Evolutionary conservation across 2,329 filamentous ascomycete species (phyloP).

Genomic region (Huntiella abstrusa): DNA sequence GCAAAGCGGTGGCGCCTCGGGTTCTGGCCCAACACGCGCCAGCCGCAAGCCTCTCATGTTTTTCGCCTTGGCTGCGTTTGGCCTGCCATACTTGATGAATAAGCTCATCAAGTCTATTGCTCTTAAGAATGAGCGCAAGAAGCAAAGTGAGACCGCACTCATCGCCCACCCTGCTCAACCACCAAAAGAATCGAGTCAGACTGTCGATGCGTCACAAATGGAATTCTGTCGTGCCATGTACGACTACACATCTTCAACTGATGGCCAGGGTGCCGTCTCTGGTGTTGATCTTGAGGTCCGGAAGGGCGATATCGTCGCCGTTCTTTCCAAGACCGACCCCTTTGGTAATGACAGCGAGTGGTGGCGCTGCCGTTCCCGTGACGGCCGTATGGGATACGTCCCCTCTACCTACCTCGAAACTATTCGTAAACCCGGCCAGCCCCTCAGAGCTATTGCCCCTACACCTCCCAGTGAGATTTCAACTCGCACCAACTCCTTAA

Average conservation of each 20-base stretch:
- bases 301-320: constrained; percentile 89
- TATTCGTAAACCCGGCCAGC: constrained; percentile 28
- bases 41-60: constrained; percentile 93
- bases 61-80: constrained; percentile 87
- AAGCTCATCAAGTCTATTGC: constrained; percentile 78
- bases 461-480: constrained; percentile 24
- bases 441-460: constrained; percentile 31
- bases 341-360: constrained; percentile 84
- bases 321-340: constrained; percentile 81
- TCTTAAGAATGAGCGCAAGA: constrained; percentile 53
- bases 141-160: constrained; percentile 22
- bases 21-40: constrained; percentile 51
- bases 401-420: constrained; percentile 82
- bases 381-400: constrained; percentile 80
- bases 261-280: constrained; percentile 30
- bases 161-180: constrained; percentile 27
- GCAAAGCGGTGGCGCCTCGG: constrained; percentile 42
- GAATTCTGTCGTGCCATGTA: constrained; percentile 92
- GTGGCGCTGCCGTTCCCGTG: constrained; percentile 87
- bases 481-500: constrained; percentile 28
- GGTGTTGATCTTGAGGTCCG: constrained; percentile 80
- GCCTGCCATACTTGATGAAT: constrained; percentile 88
- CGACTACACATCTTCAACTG: constrained; percentile 72
- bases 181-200: constrained; percentile 27
- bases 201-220: constrained; percentile 72